Evolutionary conservation across 1,284 basidiomycete genomes (phyloP), one percentile per base, ranked within the genome.

Genomic region (Rhodotorula sp.): DNA sequence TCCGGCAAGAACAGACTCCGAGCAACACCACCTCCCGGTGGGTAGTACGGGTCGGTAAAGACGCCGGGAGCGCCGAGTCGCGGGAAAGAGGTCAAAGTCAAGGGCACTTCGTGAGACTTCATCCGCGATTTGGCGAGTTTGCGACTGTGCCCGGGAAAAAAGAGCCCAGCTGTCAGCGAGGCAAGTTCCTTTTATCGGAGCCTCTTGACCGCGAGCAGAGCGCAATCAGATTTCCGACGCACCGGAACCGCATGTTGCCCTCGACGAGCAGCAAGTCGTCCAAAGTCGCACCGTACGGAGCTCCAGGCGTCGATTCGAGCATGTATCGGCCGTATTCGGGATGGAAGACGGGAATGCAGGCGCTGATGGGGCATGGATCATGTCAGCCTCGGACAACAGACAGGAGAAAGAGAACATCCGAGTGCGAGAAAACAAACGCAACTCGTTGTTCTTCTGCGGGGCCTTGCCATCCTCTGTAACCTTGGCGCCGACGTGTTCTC

Each of bases 271-370:
- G 84, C 21, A 99, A 85, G 81, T 97, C 93, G 62, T 85, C 85
- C 50, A 95, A 87, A 34, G 86, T 89, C 23, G 92, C 93, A 10
- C 92, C 90, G 83, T 97, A 99, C 2, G 97, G 97, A 56, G 87
- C 87, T 4, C 97, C 97, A 0, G 97, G 97, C 0, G 95, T 99
- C 12, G 93, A 94, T 82, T 99, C 97, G 68, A 99, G 86, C 97
- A 99, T 99, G 84, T 93, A 99, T 55, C 95, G 87, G 62, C 95
- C 97, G 83, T 95, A 99, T 82, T 99, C 97, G 21, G 95, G 95
- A 80, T 99, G 97, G 80, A 97, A 99, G n/a, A 90, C 92, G 5
- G 95, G 94, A 38, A 93, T 86, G 28, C 87, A 85, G 49, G 87
- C 84, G 10, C 62, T 63, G 43, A 43, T 8, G 10, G 26, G 31